Conservation (phyloP, 805 yeast species). For the Candida taoyuanica region DNA sequence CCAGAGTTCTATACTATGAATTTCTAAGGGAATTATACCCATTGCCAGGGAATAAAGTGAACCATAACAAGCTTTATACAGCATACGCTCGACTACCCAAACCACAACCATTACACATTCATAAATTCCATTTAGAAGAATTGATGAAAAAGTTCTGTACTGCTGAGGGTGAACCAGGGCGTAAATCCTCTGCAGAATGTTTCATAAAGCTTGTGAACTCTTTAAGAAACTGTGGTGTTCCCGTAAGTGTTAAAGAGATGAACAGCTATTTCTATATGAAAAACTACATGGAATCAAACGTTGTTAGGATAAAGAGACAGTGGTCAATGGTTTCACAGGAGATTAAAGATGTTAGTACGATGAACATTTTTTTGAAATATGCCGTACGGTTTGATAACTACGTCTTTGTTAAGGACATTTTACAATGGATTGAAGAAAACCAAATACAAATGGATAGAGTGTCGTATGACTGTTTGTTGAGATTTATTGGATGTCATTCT, state of each 20-base stretch:
- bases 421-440: conserved; percentile 17
- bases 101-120: conserved; percentile 30
- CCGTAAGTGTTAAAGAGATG: conserved; percentile 28
- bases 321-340: conserved; percentile 5
- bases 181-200: neutral
- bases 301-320: conserved; percentile 5
- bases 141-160: conserved; percentile 22
- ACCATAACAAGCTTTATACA: conserved; percentile 16
- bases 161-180: conserved; percentile 12
- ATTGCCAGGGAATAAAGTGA: conserved; percentile 2
- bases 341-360: conserved; percentile 16
- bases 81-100: conserved; percentile 29
- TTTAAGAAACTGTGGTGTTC: conserved; percentile 26
- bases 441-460: conserved; percentile 27
- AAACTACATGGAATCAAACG: conserved; percentile 11
- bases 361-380: conserved; percentile 27
- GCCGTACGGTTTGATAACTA: conserved; percentile 19
- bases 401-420: conserved; percentile 15
- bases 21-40: conserved; percentile 24
- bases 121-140: conserved; percentile 29
- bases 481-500: conserved; percentile 11
- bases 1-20: conserved; percentile 13
- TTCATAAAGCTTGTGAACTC: conserved; percentile 15
- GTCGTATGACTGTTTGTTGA: conserved; percentile 25
- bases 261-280: conserved; percentile 21